Base-by-base conservation (phyloP, 2,329 filamentous ascomycete genomes). In the Ascochyta koolunga region DNA sequence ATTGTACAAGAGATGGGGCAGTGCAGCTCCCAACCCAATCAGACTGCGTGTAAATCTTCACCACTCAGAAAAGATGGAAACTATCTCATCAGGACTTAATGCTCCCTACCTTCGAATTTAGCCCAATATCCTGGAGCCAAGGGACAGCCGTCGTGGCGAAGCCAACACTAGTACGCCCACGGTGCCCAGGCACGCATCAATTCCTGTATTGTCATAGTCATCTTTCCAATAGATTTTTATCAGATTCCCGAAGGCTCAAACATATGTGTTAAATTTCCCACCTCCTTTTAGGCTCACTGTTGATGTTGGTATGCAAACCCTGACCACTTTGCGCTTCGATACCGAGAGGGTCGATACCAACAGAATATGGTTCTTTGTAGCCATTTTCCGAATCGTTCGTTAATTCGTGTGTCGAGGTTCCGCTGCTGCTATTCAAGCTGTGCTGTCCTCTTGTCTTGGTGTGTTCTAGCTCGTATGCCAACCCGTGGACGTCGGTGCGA, bases 391-490 rank as follows among this genome's bases (percentile, higher is more conserved):
- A 41, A 11, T 61, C 45, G 2, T 53, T 50, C 15, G 61, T 66
- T 41, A 70, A 18, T 21, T 61, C 63, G 15, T 61, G 61, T 10
- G 61, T 62, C 13, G 62, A 67, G 4, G 60, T 65, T 10, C 60
- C 61, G 25, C 60, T 66, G n/a, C 46, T 48, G 43, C 66, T 69
- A 40, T 62, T 69, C 19, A 65, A n/a, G 31, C 69, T 72, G 3
- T 41, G 50, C 1, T 59, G 41, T 1, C 59, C 27, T 11, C 25
- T 46, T 2, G 41, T 52, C 36, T 60, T 59, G 7, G 49, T 61
- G 39, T 70, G 58, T 29, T 70, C 66, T 10, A 71, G 56, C 37
- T 71, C 68, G 35, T 70, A 70, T 13, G 61, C 56, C 5, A 67
- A 52, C 15, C 68, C 67, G 13, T 62, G 58, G 21, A 65, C 59